These are phyloP conservation scores for Hypoxylon sp. DNA, from an alignment of 2,329 filamentous ascomycete genomes.

Conservation along the genomic window DNA sequence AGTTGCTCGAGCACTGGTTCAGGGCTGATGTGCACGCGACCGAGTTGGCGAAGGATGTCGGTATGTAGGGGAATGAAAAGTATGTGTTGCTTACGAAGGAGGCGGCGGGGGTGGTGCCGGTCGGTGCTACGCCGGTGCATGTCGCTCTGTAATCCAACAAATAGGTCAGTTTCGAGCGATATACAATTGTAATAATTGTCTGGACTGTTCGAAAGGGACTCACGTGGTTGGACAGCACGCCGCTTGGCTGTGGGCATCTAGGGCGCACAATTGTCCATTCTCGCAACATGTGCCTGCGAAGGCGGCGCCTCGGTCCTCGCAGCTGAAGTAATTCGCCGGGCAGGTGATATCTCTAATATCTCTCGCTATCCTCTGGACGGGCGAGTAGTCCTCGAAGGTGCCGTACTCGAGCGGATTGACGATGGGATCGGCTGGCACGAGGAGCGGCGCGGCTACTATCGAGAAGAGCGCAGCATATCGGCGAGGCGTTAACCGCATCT, in stretches of 20 bases:
- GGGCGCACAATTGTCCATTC: constrained; percentile 64
- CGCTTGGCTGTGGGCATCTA: constrained; percentile 64
- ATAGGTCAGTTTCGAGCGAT: constrained; percentile 23
- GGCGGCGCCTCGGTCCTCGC: constrained; percentile 62
- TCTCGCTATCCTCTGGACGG: constrained; percentile 45
- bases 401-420: constrained; percentile 49
- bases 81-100: constrained; percentile 71
- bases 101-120: constrained; percentile 55
- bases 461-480: constrained; percentile 40
- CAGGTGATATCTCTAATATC: constrained; percentile 57
- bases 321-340: constrained; percentile 66
- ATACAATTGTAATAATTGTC: not conserved
- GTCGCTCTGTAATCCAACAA: constrained; percentile 59
- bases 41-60: constrained; percentile 66
- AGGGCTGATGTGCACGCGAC: constrained; percentile 68
- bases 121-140: constrained; percentile 69
- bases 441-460: constrained; percentile 41
- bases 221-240: constrained; percentile 70
- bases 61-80: constrained; percentile 72
- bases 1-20: constrained; percentile 67
- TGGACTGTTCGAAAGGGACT: constrained; percentile 48
- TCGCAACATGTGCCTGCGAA: constrained; percentile 68
- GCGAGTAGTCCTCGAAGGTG: constrained; percentile 46
- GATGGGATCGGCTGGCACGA: constrained; percentile 44
- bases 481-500: constrained; percentile 46